Evolutionary conservation across 2,329 filamentous ascomycete species (phyloP), one percentile per base, ranked within the genome.

Genomic region (Pezicula radicicola): DNA sequence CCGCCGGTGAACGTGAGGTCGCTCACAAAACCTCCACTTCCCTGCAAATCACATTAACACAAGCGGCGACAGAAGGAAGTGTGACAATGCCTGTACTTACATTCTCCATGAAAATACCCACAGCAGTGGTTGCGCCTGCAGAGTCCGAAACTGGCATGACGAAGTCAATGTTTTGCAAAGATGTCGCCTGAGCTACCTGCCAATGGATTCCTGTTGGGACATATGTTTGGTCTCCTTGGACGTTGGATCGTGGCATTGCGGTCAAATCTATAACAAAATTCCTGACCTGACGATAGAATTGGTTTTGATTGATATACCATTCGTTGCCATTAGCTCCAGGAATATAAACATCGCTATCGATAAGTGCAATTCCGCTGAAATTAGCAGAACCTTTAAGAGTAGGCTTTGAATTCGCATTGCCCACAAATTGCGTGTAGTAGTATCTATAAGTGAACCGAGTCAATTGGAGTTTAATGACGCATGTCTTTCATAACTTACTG

Each of bases 291-390:
- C 83, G 75, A 63, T 75, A 84, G 67, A 88, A 88, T 18, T 43
- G 35, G 21, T 13, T 19, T 4, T 37, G 35, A 16, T 43, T 21
- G 30, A 54, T 54, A 21, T 56, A 57, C 52, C 55, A 53, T 25
- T 57, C 41, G 55, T 65, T 45, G 18, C 79, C 79, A 10, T 72
- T 54, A 6, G 7, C 50, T 5, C 21, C 70, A 19, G 75, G 66
- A 27, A 76, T 73, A 64, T 88, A 88, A 0, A 83, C 83, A 59
- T 88, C 81, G 3, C 82, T 72, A 60, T 87, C 83, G 53, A 88
- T 77, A 16, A 87, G n/a, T 21, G n/a, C 40, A 7, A 25, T 25
- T 25, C 25, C 25, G 25, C 25, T 25, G 25, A 25, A 25, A 25
- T 25, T 25, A 25, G 25, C 25, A 25, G 25, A 25, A 1, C 25